phyloP scores from a whole-genome alignment of 768 basidiomycete species.

The Candolleomyces eurysporus region DNA sequence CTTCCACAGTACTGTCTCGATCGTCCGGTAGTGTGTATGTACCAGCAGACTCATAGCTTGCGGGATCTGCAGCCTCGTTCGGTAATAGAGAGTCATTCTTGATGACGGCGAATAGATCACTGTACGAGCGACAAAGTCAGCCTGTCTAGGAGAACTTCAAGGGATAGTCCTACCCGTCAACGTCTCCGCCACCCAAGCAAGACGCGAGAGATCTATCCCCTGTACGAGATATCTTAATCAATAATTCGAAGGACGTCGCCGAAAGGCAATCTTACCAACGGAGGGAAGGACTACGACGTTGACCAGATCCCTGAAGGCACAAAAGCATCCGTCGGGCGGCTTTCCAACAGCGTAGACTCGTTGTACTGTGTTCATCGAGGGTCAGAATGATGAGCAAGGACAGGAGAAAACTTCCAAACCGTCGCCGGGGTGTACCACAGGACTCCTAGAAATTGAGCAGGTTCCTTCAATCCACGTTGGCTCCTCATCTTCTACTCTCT shows the following conservation, averaged over 20 bases:
- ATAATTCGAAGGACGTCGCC: background rate
- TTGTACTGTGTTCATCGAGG: constrained; percentile 45
- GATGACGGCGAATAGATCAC: constrained; percentile 65
- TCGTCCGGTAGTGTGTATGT: constrained; percentile 34
- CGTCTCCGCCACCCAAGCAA: constrained; percentile 70
- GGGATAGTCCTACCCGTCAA: constrained; percentile 58
- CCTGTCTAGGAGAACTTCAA: background rate
- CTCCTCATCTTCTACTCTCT: constrained; percentile 43
- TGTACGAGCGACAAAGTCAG: constrained; percentile 21
- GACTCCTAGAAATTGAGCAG: constrained; percentile 67
- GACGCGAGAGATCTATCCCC: constrained; percentile 65
- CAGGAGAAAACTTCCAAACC: constrained; percentile 34
- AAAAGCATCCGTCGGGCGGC: constrained; percentile 54
- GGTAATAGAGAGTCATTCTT: constrained; percentile 55
- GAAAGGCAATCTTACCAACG: constrained; percentile 40
- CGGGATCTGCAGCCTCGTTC: constrained; percentile 44
- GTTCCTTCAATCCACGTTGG: constrained; percentile 59
- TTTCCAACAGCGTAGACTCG: constrained; percentile 69
- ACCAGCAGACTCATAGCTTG: constrained; percentile 42
- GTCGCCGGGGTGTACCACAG: constrained; percentile 78
- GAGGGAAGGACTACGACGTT: constrained; percentile 75
- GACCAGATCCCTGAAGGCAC: constrained; percentile 57
- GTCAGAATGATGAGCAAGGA: constrained; percentile 6
- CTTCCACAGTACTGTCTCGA: constrained; percentile 56
- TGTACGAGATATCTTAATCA: constrained; percentile 18